These are phyloP conservation scores for Hymenoscyphus occultus DNA, from an alignment of 2,329 filamentous ascomycete genomes.

Conservation along the genomic window DNA sequence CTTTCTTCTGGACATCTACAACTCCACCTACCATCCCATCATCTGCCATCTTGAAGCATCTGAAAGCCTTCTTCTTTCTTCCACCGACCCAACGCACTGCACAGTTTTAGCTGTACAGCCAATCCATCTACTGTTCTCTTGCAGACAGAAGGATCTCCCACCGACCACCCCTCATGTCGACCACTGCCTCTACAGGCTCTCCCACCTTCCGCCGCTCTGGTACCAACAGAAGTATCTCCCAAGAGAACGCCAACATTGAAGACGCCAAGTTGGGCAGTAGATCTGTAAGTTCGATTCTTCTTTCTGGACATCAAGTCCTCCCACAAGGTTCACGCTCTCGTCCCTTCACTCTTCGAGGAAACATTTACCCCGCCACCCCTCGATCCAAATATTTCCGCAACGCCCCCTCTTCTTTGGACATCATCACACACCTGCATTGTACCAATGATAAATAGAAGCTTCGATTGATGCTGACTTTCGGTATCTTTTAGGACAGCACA, in stretches of 20 bases:
- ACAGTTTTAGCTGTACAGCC: neutral
- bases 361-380: slow-evolving; percentile 6
- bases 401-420: neutral
- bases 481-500: slow-evolving; percentile 22
- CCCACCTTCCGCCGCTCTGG: slow-evolving; percentile 40
- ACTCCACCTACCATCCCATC: slow-evolving; percentile 31
- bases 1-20: slow-evolving; percentile 26
- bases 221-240: slow-evolving; percentile 38
- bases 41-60: slow-evolving; percentile 18
- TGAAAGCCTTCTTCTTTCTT: slow-evolving; percentile 4
- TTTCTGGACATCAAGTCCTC: neutral
- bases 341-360: slow-evolving; percentile 5
- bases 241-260: slow-evolving; percentile 35
- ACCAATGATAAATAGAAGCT: neutral
- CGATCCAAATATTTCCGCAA: neutral
- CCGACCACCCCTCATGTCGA: slow-evolving; percentile 40
- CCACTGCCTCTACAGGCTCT: slow-evolving; percentile 41
- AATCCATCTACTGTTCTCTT: slow-evolving; percentile 30
- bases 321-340: neutral
- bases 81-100: neutral
- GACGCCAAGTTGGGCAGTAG: slow-evolving; percentile 30
- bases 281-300: slow-evolving; percentile 34
- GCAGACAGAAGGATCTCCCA: slow-evolving; percentile 8
- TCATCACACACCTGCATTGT: neutral
- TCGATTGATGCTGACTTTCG: slow-evolving; percentile 17